Base-by-base conservation (phyloP, 2,329 filamentous ascomycete genomes). In the Fusarium anguioides region DNA sequence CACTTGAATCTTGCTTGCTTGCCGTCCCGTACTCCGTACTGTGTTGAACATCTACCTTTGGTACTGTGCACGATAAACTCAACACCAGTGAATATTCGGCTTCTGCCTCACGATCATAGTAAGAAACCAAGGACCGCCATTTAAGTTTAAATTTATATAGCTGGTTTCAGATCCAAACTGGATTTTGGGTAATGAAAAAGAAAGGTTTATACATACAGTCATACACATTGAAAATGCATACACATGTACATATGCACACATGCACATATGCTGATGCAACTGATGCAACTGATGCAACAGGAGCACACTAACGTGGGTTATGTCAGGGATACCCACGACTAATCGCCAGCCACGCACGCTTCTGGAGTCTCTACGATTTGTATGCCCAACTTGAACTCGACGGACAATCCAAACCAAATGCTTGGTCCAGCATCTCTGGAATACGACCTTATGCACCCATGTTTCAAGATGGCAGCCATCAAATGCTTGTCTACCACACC, bases 241-340 rank as follows among this genome's bases (percentile, higher is more conserved):
- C 56, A 68, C 21, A 56, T 66, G 64, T 37, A 49, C 56, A 65
- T 20, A 56, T 66, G 61, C 42, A 49, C 57, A 61, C 56, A 63
- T 52, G 63, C 63, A 66, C 55, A 51, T 50, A 29, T 35, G 47
- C 37, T 58, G 53, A 70, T 71, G 68, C 68, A 71, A 65, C 58
- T 59, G 54, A 70, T 72, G 69, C 68, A 71, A 67, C 58, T 53
- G 53, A 70, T 71, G 69, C 69, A 71, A 67, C 35, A 54, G 36
- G 41, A 42, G 42, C 52, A 51, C 18, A 48, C 50, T 58, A 69
- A 47, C 51, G 46, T 50, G 53, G 59, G 37, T 35, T 24, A 6
- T 51, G 45, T 18, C 55, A 58, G 51, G 56, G 48, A 59, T 67
- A 49, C 65, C 66, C 50, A 56, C 53, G 46, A 47, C 47, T 44